phyloP scores from a whole-genome alignment of 495 filamentous ascomycete genomes.

The Symbiotaphrina buchneri region DNA sequence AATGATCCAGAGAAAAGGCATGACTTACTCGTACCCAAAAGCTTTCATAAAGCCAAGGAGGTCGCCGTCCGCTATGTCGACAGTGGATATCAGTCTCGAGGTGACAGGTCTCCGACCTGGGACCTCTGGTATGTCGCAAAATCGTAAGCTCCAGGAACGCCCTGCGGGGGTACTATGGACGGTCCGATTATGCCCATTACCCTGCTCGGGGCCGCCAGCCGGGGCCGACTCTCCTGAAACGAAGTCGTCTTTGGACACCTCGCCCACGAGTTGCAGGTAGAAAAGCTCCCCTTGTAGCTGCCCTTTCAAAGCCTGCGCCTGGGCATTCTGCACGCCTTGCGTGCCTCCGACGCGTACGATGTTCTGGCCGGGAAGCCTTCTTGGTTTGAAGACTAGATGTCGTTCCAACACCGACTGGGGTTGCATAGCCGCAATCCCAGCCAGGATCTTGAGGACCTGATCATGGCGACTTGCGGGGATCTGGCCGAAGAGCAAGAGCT shows the following conservation, averaged over 20 bases:
- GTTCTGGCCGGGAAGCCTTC: slow-evolving; percentile 13
- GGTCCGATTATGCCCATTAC: neutral
- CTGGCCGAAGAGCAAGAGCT: slow-evolving; percentile 26
- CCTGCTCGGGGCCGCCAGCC: no score
- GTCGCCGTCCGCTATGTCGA: slow-evolving; percentile 16
- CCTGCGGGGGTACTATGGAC: neutral
- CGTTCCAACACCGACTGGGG: slow-evolving; percentile 34
- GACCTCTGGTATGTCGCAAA: slow-evolving; percentile 21
- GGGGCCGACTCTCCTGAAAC: no score
- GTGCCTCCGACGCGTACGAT: slow-evolving; percentile 8
- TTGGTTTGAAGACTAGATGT: slow-evolving; percentile 43
- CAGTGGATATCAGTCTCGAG: slow-evolving; percentile 12
- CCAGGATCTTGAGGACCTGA: slow-evolving; percentile 43
- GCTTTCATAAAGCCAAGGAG: slow-evolving; percentile 16
- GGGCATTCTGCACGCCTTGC: slow-evolving; percentile 9
- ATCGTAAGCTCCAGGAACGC: slow-evolving; percentile 16
- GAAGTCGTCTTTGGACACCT: slow-evolving; percentile 5
- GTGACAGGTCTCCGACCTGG: slow-evolving; percentile 16
- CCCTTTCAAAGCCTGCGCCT: slow-evolving; percentile 7
- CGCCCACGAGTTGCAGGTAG: slow-evolving; percentile 17
- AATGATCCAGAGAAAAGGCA: neutral
- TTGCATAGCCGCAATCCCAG: slow-evolving; percentile 43
- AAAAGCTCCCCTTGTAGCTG: slow-evolving; percentile 14
- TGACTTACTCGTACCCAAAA: slow-evolving; percentile 18
- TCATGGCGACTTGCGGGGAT: slow-evolving; percentile 20